phyloP scores from a whole-genome alignment of 108 stramenopile genomes.

The Cyclotella cryptica region DNA sequence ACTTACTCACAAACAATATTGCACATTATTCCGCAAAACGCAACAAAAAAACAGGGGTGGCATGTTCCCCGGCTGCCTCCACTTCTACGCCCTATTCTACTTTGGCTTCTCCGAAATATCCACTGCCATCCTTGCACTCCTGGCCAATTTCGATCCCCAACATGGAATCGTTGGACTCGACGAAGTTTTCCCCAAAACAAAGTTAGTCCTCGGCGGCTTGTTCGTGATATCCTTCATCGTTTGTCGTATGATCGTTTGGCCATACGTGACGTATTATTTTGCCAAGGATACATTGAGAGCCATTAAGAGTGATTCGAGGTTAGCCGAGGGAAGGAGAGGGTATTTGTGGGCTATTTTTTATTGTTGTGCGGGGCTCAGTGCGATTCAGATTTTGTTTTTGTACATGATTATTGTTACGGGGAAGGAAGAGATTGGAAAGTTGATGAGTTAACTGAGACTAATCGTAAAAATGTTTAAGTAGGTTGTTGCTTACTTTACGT shows the following conservation, averaged over 20 bases:
- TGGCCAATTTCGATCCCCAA: slow-evolving; percentile 87
- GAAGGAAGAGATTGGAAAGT: slow-evolving; percentile 66
- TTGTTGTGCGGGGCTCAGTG: slow-evolving; percentile 57
- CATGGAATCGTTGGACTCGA: slow-evolving; percentile 80
- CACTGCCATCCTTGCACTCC: slow-evolving; percentile 74
- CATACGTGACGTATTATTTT: slow-evolving; percentile 73
- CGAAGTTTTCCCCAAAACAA: slow-evolving; percentile 74
- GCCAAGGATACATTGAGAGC: slow-evolving; percentile 61
- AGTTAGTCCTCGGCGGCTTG: slow-evolving; percentile 61
- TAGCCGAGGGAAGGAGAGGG: slow-evolving; percentile 49
- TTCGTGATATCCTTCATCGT: slow-evolving; percentile 83
- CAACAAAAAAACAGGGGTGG: slow-evolving; percentile 43
- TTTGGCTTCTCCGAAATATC: slow-evolving; percentile 84
- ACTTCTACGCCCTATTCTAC: slow-evolving; percentile 81
- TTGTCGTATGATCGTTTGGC: slow-evolving; percentile 81
- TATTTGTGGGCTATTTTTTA: slow-evolving; percentile 62
- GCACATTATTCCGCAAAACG: background rate
- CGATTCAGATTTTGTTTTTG: slow-evolving; percentile 81
- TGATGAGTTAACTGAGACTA: slow-evolving; percentile 11
- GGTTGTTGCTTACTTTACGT: background rate
- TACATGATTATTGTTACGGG: slow-evolving; percentile 72
- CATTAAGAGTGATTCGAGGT: slow-evolving; percentile 50
- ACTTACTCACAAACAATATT: background rate
- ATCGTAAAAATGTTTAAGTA: background rate
- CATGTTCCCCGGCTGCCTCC: slow-evolving; percentile 66